Conservation (phyloP, 495 filamentous ascomycete genomes). For the Neurospora sp. region DNA sequence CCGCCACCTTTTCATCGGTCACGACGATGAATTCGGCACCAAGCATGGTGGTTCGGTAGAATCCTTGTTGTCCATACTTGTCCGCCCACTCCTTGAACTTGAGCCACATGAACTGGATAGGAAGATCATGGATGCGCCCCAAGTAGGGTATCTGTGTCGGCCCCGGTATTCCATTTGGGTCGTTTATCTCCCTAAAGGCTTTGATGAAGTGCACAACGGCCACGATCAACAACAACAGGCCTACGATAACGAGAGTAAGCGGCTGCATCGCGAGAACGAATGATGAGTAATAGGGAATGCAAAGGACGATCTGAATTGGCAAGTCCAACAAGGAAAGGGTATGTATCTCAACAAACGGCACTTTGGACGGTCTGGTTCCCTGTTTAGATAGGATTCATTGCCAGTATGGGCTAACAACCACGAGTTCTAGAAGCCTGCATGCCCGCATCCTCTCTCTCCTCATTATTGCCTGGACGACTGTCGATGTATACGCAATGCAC, state of each 20-base stretch:
- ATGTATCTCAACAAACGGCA: not conserved
- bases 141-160: conserved; percentile 31
- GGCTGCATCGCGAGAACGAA: not conserved
- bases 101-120: conserved; percentile 37
- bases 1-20: conserved; percentile 41
- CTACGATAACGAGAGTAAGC: conserved; percentile 4
- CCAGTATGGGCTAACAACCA: not conserved
- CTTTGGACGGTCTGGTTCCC: not conserved
- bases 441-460: not conserved
- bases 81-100: conserved; percentile 45
- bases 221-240: conserved; percentile 11
- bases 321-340: not conserved
- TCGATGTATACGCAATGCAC: not conserved
- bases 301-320: not conserved
- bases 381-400: not conserved
- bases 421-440: not conserved
- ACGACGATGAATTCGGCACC: conserved; percentile 39
- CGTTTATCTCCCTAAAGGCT: conserved; percentile 24
- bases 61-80: conserved; percentile 31
- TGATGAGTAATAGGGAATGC: not conserved
- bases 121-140: conserved; percentile 37
- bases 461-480: not conserved
- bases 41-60: conserved; percentile 38
- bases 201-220: conserved; percentile 20
- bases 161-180: conserved; percentile 22